Evolutionary conservation across 805 yeast species (phyloP), one percentile per base, ranked within the genome.

Genomic region (Metschnikowia gelsemii): DNA sequence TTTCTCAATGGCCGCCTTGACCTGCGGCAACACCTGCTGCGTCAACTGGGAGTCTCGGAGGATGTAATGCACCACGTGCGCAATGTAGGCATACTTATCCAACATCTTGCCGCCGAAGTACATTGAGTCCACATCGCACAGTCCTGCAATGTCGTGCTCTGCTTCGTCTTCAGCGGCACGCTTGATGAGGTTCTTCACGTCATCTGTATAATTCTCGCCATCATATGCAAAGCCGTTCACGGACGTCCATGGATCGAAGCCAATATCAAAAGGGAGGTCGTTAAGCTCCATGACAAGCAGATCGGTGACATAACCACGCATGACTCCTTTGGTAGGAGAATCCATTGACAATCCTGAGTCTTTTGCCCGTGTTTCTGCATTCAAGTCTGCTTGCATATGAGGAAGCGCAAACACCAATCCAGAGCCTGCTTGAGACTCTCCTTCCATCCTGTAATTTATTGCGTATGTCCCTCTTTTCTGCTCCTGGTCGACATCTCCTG

Each of bases 21-120:
- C 59, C 42, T 75, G 73, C 1, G 75, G 73, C 32, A 88, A 65
- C 28, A 85, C 65, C 7, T 60, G 59, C 11, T 59, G 51, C 1
- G 93, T 75, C 41, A 84, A 62, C 1, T 56, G 59, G 0, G 63
- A 57, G 56, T 90, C 84, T 14, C 76, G 59, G 32, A 91, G 61
- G 14, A 91, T 72, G 47, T 72, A 80, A 40, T 84, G 80, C 27
- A 83, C 79, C 8, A 82, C 87, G 48, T 84, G 84, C 11, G 88
- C 70, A 38, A 93, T 75, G 72, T 85, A 84, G 0, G 98, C 96
- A 63, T 86, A 93, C 64, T 90, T 93, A 51, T 89, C 96, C 36
- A 90, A 67, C 20, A 80, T 73, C 60, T 93, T 91, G 9, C 98
- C 99, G 2, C 95, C 76, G 16, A 87, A 80, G 64, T 91, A 91